Conservation (phyloP, 73 alveolate species). For the Paramecium sexaurelia region DNA sequence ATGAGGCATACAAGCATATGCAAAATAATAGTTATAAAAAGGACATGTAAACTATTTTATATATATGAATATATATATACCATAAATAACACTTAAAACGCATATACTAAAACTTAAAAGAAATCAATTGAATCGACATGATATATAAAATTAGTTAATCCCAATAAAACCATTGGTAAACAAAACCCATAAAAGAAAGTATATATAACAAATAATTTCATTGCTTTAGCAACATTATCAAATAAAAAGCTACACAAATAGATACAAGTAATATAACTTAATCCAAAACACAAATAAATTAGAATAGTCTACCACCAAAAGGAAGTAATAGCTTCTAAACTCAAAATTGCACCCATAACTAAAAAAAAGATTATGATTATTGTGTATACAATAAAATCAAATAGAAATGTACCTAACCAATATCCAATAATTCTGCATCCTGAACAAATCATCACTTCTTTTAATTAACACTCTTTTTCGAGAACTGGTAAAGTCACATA, state of each 20-base stretch:
- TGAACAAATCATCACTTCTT: neutral
- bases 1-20: slow-evolving; percentile 31
- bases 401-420: slow-evolving; percentile 50
- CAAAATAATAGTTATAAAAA: slow-evolving; percentile 14
- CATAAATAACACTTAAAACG: neutral
- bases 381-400: neutral
- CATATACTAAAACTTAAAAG: neutral
- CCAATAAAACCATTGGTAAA: slow-evolving; percentile 5
- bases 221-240: neutral
- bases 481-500: slow-evolving; percentile 46
- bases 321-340: neutral
- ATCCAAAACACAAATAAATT: slow-evolving; percentile 16
- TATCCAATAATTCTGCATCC: slow-evolving; percentile 21
- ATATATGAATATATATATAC: neutral
- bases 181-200: slow-evolving; percentile 25
- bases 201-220: neutral
- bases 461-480: slow-evolving; percentile 20
- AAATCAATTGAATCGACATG: neutral
- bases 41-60: neutral
- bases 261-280: neutral
- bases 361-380: neutral
- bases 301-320: slow-evolving; percentile 16
- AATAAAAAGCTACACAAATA: slow-evolving; percentile 22
- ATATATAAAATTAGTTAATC: neutral
- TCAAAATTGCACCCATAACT: neutral